phyloP scores from a whole-genome alignment of 495 filamentous ascomycete species.

The Tuber borchii region DNA sequence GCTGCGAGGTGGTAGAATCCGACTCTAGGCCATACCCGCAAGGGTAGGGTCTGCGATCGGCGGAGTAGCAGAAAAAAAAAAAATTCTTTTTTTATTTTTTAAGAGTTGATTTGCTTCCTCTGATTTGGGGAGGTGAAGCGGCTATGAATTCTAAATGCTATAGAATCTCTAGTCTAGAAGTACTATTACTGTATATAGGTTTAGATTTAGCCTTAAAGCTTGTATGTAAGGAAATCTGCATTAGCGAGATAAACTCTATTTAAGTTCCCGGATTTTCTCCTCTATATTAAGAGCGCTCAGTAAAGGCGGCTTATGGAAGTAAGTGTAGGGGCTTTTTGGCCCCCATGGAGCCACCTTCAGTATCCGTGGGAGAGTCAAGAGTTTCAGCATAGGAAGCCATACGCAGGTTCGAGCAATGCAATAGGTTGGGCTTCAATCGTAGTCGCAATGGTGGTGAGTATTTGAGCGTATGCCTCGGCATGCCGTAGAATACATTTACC shows the following conservation, averaged over 20 bases:
- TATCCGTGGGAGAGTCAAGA: background rate
- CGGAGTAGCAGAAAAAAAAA: too few relatives aligned
- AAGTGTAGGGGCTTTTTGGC: background rate
- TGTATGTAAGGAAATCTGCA: background rate
- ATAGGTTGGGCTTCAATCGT: background rate
- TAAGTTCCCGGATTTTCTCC: background rate
- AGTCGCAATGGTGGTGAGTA: background rate
- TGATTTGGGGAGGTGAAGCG: too few relatives aligned
- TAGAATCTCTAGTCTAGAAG: background rate
- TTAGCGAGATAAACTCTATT: background rate
- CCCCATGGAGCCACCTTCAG: too few relatives aligned
- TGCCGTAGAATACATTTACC: background rate
- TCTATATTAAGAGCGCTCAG: background rate
- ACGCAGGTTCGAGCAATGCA: background rate
- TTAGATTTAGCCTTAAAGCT: background rate
- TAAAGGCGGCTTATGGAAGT: background rate
- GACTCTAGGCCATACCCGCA: too few relatives aligned
- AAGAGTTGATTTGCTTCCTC: too few relatives aligned
- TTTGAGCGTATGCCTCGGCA: background rate
- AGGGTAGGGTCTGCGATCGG: too few relatives aligned
- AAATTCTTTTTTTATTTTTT: too few relatives aligned
- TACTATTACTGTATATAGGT: background rate
- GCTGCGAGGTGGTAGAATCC: too few relatives aligned
- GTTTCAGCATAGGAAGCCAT: background rate
- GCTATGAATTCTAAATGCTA: too few relatives aligned